Evolutionary conservation across 1,139 yeast genomes (phyloP), one percentile per base, ranked within the genome.

Genomic region (Taphrina flavorubra): DNA sequence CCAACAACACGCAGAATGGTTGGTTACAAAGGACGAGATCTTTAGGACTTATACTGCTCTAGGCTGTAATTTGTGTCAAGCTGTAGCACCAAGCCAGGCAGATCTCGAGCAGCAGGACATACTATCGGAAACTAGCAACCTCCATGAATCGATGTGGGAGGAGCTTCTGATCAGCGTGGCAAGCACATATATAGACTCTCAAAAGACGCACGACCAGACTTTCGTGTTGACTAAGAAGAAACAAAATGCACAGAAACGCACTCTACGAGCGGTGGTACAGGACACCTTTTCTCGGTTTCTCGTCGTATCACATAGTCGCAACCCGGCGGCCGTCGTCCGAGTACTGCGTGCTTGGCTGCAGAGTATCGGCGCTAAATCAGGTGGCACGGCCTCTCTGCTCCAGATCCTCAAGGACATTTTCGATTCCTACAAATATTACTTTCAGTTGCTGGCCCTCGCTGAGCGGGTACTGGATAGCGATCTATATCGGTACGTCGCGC

Each of bases 371-470:
- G 51, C 1, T 18, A n/a, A n/a, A 44, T 72, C 77, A 1, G 84
- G 89, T 0, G 81, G 83, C 0, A 74, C 87, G 36, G 83, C 86
- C 0, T 87, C 87, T 72, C 84, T 89, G n/a, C 79, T 88, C 47
- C 81, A 82, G 1, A 84, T 88, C 10, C 78, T 90, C 18, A 83
- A 82, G 56, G 91, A 88, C 68, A 83, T 88, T 6, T 86, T 87
- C 71, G 77, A 86, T 6, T 87, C 91, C 0, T 87, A 87, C 74
- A 79, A 85, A 1, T 87, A 86, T 73, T 94, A 89, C 73, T 82
- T 83, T 68, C 85, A 83, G 68, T 83, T 88, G 72, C 77, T 87
- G 39, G 77, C 78, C n/a, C 81, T 87, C 5, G 82, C 87, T 1
- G 79, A 86, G 57, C 78, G 79, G 51, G 79, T 89, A 72, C 78